Evolutionary conservation across 2,329 filamentous ascomycete genomes (phyloP).

Genomic region (Sphaerostilbella broomeana): DNA sequence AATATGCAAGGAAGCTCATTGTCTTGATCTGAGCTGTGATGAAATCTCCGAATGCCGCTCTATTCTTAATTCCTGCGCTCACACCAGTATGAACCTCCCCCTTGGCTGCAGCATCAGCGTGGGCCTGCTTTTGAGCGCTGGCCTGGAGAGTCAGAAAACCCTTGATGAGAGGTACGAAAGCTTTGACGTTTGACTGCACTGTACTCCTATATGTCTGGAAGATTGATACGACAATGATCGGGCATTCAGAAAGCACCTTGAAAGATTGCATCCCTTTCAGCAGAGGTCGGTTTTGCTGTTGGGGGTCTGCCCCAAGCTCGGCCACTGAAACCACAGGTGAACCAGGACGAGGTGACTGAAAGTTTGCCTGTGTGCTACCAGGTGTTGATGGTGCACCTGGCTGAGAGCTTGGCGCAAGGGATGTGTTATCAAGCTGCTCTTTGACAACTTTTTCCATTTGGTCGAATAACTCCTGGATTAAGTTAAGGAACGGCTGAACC

Average conservation of each 20-base stretch:
- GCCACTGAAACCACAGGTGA: conserved; percentile 79
- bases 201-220: conserved; percentile 85
- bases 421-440: conserved; percentile 83
- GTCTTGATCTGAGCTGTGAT: conserved; percentile 98
- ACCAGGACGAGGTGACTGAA: conserved; percentile 81
- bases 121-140: conserved; percentile 85
- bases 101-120: conserved; percentile 72
- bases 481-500: conserved; percentile 80
- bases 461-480: conserved; percentile 94
- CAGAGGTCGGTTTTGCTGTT: conserved; percentile 73
- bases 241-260: conserved; percentile 95
- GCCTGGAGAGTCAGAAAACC: conserved; percentile 82
- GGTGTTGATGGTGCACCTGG: conserved; percentile 59
- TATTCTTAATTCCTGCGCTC: conserved; percentile 86
- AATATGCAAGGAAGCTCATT: conserved; percentile 95
- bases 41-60: conserved; percentile 91
- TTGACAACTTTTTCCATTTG: conserved; percentile 91
- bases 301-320: conserved; percentile 74
- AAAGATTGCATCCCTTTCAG: conserved; percentile 97
- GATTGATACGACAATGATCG: conserved; percentile 96
- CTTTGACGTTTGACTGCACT: conserved; percentile 77
- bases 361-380: conserved; percentile 59
- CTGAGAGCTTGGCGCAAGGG: conserved; percentile 45
- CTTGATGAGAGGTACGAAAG: conserved; percentile 92
- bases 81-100: conserved; percentile 87